phyloP scores from a whole-genome alignment of 1,139 yeast species.

The Blastobotrys persicus region DNA sequence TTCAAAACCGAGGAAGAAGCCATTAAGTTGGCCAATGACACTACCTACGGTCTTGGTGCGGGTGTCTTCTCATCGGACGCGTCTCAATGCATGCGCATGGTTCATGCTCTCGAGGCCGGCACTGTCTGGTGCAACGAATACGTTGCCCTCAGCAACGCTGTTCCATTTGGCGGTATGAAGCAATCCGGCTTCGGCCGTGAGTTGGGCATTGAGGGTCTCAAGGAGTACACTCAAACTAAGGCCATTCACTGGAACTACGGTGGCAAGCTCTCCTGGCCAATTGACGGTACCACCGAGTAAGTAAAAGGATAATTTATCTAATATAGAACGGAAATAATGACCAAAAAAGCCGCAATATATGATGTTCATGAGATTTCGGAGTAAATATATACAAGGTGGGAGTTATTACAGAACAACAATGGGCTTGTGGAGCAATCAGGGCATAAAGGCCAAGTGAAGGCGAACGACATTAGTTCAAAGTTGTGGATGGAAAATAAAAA shows the following conservation, averaged over 20 bases:
- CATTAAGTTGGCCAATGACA: slow-evolving; percentile 63
- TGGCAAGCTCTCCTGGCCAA: slow-evolving; percentile 13
- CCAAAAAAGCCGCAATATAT: too few relatives aligned
- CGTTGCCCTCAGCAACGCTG: slow-evolving; percentile 63
- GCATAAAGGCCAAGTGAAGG: too few relatives aligned
- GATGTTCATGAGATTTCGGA: too few relatives aligned
- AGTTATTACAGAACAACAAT: too few relatives aligned
- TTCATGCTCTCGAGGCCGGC: slow-evolving; percentile 71
- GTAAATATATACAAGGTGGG: too few relatives aligned
- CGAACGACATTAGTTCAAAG: too few relatives aligned
- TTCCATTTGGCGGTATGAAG: slow-evolving; percentile 82
- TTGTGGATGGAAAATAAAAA: too few relatives aligned
- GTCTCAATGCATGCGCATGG: slow-evolving; percentile 56
- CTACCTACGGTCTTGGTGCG: slow-evolving; percentile 81
- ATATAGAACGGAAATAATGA: too few relatives aligned
- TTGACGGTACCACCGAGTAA: slow-evolving; percentile 11
- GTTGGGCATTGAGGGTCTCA: slow-evolving; percentile 73
- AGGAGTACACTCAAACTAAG: slow-evolving; percentile 71
- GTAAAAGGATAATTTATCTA: too few relatives aligned
- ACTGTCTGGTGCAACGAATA: slow-evolving; percentile 84
- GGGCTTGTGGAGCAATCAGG: too few relatives aligned
- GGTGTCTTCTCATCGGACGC: slow-evolving; percentile 73
- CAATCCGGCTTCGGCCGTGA: slow-evolving; percentile 85
- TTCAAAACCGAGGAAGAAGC: slow-evolving; percentile 73
- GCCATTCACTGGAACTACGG: slow-evolving; percentile 38